Evolutionary conservation across 2,329 filamentous ascomycete genomes (phyloP).

Genomic region (Colletotrichum eleusines): DNA sequence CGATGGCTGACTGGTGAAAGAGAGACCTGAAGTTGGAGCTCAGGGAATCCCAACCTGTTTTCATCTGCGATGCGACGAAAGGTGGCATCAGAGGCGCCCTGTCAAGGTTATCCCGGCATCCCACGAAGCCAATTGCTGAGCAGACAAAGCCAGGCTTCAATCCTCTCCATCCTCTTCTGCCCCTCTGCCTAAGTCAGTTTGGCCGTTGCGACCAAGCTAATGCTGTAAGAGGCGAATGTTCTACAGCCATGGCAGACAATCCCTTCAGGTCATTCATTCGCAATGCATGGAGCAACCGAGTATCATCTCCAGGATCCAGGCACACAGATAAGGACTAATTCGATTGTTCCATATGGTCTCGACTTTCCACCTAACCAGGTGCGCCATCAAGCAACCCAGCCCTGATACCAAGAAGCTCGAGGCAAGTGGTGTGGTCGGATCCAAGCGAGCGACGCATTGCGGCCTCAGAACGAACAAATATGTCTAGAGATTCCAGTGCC

Average conservation of each 20-base stretch:
- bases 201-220: background rate
- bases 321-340: background rate
- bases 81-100: background rate
- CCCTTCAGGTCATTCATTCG: background rate
- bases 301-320: background rate
- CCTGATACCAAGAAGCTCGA: background rate
- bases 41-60: slow-evolving; percentile 3
- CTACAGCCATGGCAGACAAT: background rate
- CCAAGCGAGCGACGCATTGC: background rate
- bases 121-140: slow-evolving; percentile 21
- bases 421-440: background rate
- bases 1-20: background rate
- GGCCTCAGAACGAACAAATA: background rate
- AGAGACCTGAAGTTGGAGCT: background rate
- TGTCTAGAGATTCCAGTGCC: no score
- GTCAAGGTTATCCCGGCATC: slow-evolving; percentile 7
- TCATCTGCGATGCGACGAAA: background rate
- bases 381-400: background rate
- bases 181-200: background rate
- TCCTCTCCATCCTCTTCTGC: background rate
- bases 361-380: background rate
- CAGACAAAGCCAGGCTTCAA: background rate
- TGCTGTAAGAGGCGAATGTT: background rate
- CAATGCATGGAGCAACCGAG: background rate
- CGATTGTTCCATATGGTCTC: background rate